Evolutionary conservation across 2,329 filamentous ascomycete species (phyloP).

Genomic region (Neofusicoccum ribis): DNA sequence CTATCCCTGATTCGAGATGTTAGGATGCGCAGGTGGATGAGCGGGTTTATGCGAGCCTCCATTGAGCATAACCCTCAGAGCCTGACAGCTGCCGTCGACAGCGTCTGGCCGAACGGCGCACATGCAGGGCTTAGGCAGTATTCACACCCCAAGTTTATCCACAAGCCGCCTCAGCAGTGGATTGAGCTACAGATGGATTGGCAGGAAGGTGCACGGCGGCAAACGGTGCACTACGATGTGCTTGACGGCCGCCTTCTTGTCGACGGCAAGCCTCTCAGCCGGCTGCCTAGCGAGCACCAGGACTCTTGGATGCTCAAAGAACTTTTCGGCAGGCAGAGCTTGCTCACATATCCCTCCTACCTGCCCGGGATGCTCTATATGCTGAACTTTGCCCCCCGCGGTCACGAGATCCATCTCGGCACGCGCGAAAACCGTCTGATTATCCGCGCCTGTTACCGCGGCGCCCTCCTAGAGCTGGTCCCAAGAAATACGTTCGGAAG

Average conservation of each 20-base stretch:
- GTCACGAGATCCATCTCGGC: slow-evolving; percentile 57
- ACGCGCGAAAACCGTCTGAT: slow-evolving; percentile 44
- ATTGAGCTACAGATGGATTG: background rate
- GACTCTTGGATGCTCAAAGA: slow-evolving; percentile 45
- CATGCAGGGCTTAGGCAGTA: slow-evolving; percentile 21
- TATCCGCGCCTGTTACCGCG: slow-evolving; percentile 42
- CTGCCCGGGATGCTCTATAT: slow-evolving; percentile 57
- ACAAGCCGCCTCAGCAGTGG: background rate
- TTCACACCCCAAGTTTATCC: slow-evolving; percentile 27
- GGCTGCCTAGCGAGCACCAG: slow-evolving; percentile 55
- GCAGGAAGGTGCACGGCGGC: slow-evolving; percentile 24
- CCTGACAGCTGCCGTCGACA: slow-evolving; percentile 39
- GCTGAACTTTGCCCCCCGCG: slow-evolving; percentile 39
- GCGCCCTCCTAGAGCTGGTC: slow-evolving; percentile 38
- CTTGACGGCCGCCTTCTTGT: slow-evolving; percentile 52
- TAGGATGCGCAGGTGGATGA: slow-evolving; percentile 45
- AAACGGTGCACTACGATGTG: slow-evolving; percentile 47
- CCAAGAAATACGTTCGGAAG: slow-evolving; percentile 30
- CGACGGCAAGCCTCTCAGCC: slow-evolving; percentile 51
- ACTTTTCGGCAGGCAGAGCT: slow-evolving; percentile 56
- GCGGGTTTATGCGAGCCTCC: slow-evolving; percentile 35
- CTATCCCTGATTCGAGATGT: slow-evolving; percentile 50
- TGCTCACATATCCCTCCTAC: slow-evolving; percentile 55
- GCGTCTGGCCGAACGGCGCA: slow-evolving; percentile 45
- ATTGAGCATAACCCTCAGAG: slow-evolving; percentile 32